phyloP scores from a whole-genome alignment of 495 filamentous ascomycete species.

The Aeminium ludgeri region DNA sequence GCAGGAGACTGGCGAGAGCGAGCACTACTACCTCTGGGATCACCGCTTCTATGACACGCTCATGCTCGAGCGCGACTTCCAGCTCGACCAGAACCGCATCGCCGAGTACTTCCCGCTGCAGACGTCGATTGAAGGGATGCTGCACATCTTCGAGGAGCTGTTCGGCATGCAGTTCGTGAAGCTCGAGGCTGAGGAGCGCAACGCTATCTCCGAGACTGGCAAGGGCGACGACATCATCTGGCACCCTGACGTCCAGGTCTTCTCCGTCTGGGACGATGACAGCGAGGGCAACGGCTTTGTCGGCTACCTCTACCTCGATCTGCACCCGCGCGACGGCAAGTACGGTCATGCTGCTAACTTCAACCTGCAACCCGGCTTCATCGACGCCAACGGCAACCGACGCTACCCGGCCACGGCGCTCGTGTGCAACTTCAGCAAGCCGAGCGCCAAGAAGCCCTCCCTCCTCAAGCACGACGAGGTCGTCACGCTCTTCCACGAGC shows the following conservation, averaged over 20 bases:
- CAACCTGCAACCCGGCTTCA: constrained; percentile 29
- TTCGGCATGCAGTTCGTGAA: constrained; percentile 87
- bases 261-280: constrained; percentile 56
- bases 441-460: constrained; percentile 50
- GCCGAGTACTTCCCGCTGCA: constrained; percentile 87
- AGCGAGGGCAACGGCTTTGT: constrained; percentile 48
- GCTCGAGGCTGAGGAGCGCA: constrained; percentile 44
- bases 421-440: constrained; percentile 58
- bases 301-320: constrained; percentile 55
- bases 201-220: constrained; percentile 36
- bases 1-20: constrained; percentile 44
- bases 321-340: constrained; percentile 50
- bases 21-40: constrained; percentile 86
- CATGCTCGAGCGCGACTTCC: constrained; percentile 83
- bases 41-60: constrained; percentile 71
- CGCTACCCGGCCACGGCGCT: constrained; percentile 53
- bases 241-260: constrained; percentile 54
- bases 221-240: constrained; percentile 51
- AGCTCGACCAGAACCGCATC: constrained; percentile 73
- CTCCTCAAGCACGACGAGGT: constrained; percentile 58
- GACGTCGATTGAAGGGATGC: constrained; percentile 74
- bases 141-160: constrained; percentile 82
- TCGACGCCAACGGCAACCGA: constrained; percentile 21
- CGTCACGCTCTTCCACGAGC: constrained; percentile 56
- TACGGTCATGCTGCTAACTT: constrained; percentile 38